Evolutionary conservation across 2,329 filamentous ascomycete genomes (phyloP).

Genomic region (Arachnomyces sp.): DNA sequence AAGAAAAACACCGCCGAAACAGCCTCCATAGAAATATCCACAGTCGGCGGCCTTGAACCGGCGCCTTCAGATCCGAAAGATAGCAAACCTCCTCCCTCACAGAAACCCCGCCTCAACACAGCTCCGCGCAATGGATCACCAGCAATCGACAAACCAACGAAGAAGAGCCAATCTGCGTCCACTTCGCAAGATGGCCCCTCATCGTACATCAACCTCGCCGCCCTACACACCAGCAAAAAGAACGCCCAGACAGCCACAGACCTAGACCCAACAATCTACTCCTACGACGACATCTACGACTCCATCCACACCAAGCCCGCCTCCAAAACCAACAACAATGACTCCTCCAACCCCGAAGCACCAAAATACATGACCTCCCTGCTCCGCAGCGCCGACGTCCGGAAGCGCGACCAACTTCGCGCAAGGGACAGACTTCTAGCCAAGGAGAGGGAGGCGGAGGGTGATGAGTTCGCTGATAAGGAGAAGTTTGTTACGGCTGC

Average conservation of each 20-base stretch:
- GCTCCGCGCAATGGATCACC: neutral
- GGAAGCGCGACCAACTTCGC: constrained; percentile 55
- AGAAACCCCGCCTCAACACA: neutral
- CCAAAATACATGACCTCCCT: constrained; percentile 56
- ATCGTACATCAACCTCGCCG: constrained; percentile 39
- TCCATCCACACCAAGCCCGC: constrained; percentile 35
- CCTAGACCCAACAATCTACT: constrained; percentile 41
- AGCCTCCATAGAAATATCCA: constrained; percentile 27
- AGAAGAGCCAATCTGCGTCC: constrained; percentile 4
- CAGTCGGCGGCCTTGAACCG: constrained; percentile 29
- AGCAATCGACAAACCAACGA: constrained; percentile 5
- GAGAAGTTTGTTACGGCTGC: constrained; percentile 59
- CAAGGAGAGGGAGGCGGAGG: constrained; percentile 55
- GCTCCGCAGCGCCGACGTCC: constrained; percentile 50
- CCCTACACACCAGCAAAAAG: constrained; percentile 37
- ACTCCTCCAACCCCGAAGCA: constrained; percentile 16
- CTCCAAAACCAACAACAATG: constrained; percentile 17
- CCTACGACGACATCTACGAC: constrained; percentile 43
- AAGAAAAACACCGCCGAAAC: constrained; percentile 12
- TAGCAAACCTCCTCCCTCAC: constrained; percentile 3
- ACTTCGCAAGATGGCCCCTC: constrained; percentile 7
- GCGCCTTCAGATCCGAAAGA: constrained; percentile 8
- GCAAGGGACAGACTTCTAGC: constrained; percentile 54
- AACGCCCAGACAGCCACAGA: constrained; percentile 36
- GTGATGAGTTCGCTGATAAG: constrained; percentile 59